A percentile compares a stretch with the other conserved stretches of the same genome.
These are phyloP conservation scores for Fusarium ramigenum DNA, from an alignment of 2,329 filamentous ascomycete genomes.

Conservation along the genomic window DNA sequence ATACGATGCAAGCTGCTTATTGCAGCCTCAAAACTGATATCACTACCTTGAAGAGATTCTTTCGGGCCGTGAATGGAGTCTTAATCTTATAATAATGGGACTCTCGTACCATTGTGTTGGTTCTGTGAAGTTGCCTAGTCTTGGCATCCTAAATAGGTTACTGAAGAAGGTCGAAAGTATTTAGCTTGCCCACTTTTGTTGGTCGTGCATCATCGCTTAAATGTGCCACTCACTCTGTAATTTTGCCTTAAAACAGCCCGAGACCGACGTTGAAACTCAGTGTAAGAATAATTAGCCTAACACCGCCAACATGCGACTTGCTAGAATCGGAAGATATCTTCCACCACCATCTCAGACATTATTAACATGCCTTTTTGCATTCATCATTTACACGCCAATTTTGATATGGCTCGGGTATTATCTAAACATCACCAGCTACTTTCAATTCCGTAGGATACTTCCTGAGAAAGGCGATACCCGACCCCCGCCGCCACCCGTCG, in stretches of 20 bases:
- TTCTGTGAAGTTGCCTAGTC: not conserved
- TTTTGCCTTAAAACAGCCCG: not conserved
- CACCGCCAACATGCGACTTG: not conserved
- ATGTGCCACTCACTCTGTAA: not conserved
- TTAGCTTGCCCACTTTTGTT: not conserved
- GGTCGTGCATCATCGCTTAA: not conserved
- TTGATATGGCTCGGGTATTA: not conserved
- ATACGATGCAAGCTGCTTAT: not conserved
- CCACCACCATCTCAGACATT: not conserved
- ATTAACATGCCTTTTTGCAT: not conserved
- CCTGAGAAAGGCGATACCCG: not conserved
- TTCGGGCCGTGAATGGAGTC: not conserved
- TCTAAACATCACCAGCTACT: not conserved
- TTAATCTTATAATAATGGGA: not conserved
- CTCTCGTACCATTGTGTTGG: not conserved
- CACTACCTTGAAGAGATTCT: not conserved
- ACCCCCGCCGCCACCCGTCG: not conserved
- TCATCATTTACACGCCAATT: not conserved
- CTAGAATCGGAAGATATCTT: not conserved
- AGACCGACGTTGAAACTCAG: not conserved
- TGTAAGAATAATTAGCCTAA: too few species aligned
- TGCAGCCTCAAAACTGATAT: not conserved
- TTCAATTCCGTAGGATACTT: not conserved
- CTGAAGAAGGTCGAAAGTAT: not conserved
- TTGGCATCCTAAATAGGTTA: not conserved